These are phyloP conservation scores for Salisapilia sapeloensis DNA, from an alignment of 352 stramenopile genomes.

Conservation along the genomic window DNA sequence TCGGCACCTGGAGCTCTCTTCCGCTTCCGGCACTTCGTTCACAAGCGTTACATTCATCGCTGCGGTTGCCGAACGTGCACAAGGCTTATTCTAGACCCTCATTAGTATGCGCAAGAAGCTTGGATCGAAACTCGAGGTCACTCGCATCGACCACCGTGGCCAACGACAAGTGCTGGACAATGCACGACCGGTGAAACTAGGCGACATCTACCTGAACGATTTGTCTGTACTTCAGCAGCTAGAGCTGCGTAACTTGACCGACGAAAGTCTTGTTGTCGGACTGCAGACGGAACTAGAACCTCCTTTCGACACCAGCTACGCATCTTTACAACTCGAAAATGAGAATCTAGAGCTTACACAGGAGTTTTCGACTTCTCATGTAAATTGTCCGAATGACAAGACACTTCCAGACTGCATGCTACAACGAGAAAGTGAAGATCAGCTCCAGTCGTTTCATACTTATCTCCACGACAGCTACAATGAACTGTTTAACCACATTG, in stretches of 20 bases:
- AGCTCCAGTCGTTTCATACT: too few species aligned
- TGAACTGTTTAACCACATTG: slow-evolving; percentile 81
- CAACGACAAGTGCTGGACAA: too few species aligned
- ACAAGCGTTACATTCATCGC: too few species aligned
- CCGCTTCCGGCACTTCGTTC: too few species aligned
- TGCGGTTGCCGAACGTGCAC: too few species aligned
- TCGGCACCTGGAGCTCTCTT: too few species aligned
- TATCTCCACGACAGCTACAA: slow-evolving; percentile 80
- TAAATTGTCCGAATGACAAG: too few species aligned
- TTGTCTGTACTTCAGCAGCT: slow-evolving; percentile 72
- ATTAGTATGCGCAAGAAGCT: too few species aligned
- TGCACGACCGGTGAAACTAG: slow-evolving; percentile 20
- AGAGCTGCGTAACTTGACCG: slow-evolving; percentile 49
- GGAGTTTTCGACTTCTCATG: too few species aligned
- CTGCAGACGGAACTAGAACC: slow-evolving; percentile 64
- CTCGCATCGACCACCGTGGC: too few species aligned
- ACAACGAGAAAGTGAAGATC: slow-evolving; percentile 56
- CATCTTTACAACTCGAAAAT: slow-evolving; percentile 78
- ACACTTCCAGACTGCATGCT: slow-evolving; percentile 39
- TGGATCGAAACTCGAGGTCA: too few species aligned
- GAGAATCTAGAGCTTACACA: slow-evolving; percentile 63
- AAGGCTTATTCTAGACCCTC: too few species aligned
- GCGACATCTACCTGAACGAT: slow-evolving; percentile 79
- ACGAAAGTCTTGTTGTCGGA: slow-evolving; percentile 29
- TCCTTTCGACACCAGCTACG: slow-evolving; percentile 58